Evolutionary conservation across 2,329 filamentous ascomycete genomes (phyloP).

Genomic region (Aspergillus sp.): DNA sequence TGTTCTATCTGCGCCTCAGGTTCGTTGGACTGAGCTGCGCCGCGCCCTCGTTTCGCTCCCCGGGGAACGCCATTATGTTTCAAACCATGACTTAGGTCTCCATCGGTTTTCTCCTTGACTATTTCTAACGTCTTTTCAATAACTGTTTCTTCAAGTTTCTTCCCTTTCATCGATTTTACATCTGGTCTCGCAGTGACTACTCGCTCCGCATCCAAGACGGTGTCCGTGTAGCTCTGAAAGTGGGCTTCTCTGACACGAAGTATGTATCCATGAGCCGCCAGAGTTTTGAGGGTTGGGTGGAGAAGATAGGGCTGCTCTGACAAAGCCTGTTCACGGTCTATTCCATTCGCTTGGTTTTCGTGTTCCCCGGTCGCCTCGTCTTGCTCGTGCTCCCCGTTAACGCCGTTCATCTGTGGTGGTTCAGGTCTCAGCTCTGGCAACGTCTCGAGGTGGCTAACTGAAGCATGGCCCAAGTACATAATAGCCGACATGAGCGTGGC

Average conservation of each 20-base stretch:
- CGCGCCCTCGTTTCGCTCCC: slow-evolving; percentile 28
- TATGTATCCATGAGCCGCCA: slow-evolving; percentile 38
- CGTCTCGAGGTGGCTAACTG: slow-evolving; percentile 40
- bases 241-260: slow-evolving; percentile 34
- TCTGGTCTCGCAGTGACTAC: slow-evolving; percentile 24
- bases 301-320: slow-evolving; percentile 20
- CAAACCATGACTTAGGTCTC: slow-evolving; percentile 27
- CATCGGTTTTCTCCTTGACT: slow-evolving; percentile 28
- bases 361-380: slow-evolving; percentile 11
- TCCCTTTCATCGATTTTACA: slow-evolving; percentile 32
- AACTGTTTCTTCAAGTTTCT: slow-evolving; percentile 30
- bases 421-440: slow-evolving; percentile 28
- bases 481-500: slow-evolving; percentile 68
- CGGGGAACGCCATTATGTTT: slow-evolving; percentile 27
- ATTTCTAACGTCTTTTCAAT: slow-evolving; percentile 21
- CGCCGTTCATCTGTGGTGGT: slow-evolving; percentile 17
- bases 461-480: slow-evolving; percentile 69
- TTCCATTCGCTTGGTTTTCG: slow-evolving; percentile 15
- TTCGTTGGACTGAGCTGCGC: slow-evolving; percentile 11
- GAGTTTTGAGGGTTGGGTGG: slow-evolving; percentile 31
- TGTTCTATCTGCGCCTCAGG: slow-evolving; percentile 18
- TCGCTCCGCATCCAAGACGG: slow-evolving; percentile 32
- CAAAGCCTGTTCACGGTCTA: slow-evolving; percentile 18
- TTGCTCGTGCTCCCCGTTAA: slow-evolving; percentile 15
- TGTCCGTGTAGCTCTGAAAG: slow-evolving; percentile 36